Evolutionary conservation across 805 yeast genomes (phyloP), one percentile per base, ranked within the genome.

Genomic region (Wickerhamomyces pijperi): DNA sequence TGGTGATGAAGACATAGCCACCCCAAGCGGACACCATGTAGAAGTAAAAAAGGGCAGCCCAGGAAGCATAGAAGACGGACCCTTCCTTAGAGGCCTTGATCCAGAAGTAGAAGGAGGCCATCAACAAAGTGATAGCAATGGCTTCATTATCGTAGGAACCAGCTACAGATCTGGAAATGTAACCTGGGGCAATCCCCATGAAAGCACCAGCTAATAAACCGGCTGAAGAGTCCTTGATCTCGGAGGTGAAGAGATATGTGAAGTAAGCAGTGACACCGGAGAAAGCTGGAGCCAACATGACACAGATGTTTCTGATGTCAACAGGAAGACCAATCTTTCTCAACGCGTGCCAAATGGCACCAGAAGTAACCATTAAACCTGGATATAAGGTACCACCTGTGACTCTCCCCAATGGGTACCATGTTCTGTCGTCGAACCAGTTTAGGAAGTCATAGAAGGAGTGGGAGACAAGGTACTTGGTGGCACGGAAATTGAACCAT

Each of bases 1-100:
- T 92, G 43, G 99, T 92, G 64, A 92, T 94, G 69, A 92, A 92
- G 38, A 94, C 99, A 58, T 92, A 92, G 20, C 99, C 99, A 68
- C 99, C 99, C 99, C 99, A 54, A 12, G 99, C 98, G 36, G 94
- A 79, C 38, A 92, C 99, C 99, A 92, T 92, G 70, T 92, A 92
- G 63, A 94, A 92, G 67, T 94, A 92, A 52, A 78, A 82, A 28
- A 86, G 58, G 2, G 98, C 94, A 21, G 97, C 78, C 50, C 82
- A 64, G 3, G 90, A 68, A 11, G 86, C 92, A 68, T 78, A 85
- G 48, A 84, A 71, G 15, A 88, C 78, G 2, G 95, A 84, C 35
- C 98, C 99, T 32, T 82, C 68, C 61, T 90, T 90, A 61, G 85
- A 74, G 12, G 96, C 81, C 64, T 87, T 88, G 62, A 92, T 82